Conservation (phyloP, 257 asterid species). For the Forsythia suspensa region DNA sequence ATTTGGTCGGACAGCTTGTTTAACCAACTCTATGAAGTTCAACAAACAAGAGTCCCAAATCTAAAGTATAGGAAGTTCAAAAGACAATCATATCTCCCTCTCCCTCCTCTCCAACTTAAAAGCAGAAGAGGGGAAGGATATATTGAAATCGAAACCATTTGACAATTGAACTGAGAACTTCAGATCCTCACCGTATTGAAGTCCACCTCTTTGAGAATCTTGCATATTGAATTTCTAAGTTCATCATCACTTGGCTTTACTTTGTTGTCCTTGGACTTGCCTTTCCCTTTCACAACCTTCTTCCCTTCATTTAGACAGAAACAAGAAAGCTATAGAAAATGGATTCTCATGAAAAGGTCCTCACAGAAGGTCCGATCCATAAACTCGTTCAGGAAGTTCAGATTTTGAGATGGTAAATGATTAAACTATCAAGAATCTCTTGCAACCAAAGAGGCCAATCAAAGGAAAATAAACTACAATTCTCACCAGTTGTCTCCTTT, state of each 20-base stretch:
- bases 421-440: not conserved
- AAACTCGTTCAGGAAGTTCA: not conserved
- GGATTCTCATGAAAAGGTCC: not conserved
- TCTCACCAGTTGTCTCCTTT: constrained; percentile 64
- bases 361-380: not conserved
- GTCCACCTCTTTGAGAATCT: constrained; percentile 58
- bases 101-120: not conserved
- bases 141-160: not conserved
- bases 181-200: constrained; percentile 55
- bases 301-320: constrained; percentile 38
- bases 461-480: not conserved
- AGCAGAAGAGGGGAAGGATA: no score
- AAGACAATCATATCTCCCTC: not conserved
- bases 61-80: not conserved
- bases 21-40: no score
- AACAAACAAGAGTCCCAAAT: not conserved
- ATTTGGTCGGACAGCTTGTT: no score
- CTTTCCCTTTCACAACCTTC: constrained; percentile 45
- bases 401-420: not conserved
- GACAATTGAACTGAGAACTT: not conserved
- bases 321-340: constrained; percentile 1
- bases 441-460: not conserved
- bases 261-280: constrained; percentile 40
- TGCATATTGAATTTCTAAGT: constrained; percentile 39
- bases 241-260: constrained; percentile 48